Base-by-base conservation (phyloP, 805 yeast species). In the Hanseniaspora jakobsenii region DNA sequence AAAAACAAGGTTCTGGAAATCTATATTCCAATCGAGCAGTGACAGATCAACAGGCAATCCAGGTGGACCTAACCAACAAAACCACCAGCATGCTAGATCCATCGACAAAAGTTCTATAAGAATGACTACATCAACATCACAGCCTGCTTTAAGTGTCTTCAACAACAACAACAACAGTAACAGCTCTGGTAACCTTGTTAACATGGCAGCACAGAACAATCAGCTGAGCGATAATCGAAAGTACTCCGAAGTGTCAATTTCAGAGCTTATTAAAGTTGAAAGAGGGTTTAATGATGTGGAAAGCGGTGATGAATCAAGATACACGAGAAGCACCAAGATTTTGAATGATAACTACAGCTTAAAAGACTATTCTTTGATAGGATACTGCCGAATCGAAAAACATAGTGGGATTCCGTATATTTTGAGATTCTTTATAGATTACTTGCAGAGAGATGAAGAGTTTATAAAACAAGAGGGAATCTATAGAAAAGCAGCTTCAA, bases 401-500 rank as follows among this genome's bases (percentile, higher is more conserved):
- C 66, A 72, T 17, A 23, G 16, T 24, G 51, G 58, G 9, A 70
- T 84, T 9, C 98, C 98, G 10, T 61, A 73, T 51, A 72, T 91
- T 23, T 71, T 91, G 9, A 66, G 78, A 10, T 67, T 74, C 47
- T 84, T 95, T 62, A 62, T 86, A 5, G 65, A 67, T 19, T 91
- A 80, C 53, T 85, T 91, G 43, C 95, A 89, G 62, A 56, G 57
- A 6, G 67, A 84, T 47, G 95, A 94, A 14, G 50, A 44, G 2
- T 49, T 41, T 4, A 61, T 87, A 52, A 75, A 71, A 31, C 64
- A 69, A 49, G 97, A 87, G 61, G 98, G 98, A 7, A 71, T 91
- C 28, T 91, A 91, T 64, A 69, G 98, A 52, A 79, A 87, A 52
- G 80, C 93, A 36, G 98, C 95, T 1, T 71, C 84, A 7, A 79